Base-by-base conservation (phyloP, 352 stramenopile species). In the Thalassiosira sp. region DNA sequence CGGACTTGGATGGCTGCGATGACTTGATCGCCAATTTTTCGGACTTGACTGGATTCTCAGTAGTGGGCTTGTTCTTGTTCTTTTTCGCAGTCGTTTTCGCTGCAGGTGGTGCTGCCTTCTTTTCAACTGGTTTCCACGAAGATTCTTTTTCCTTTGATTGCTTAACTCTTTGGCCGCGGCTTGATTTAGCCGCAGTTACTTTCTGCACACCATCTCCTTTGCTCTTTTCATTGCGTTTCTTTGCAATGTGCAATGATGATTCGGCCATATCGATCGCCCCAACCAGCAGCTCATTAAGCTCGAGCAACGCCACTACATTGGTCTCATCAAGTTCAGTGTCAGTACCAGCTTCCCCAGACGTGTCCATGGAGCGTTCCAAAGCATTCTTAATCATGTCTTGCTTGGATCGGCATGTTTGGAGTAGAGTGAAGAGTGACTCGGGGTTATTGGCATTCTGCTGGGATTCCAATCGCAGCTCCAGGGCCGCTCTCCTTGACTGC, bases 231-330 rank as follows among this genome's bases (percentile, higher is more conserved):
- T 3, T 27, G 16, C 42, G 5, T 15, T 3, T 54, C 13, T 22
- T 54, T 3, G 15, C 28, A 5, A 28, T 54, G 16, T 27, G n/a
- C 18, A 54, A 15, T 28, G 56, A 64, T 25, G 45, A 56, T 57
- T 67, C 59, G 18, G 59, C 59, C 6, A 67, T 40, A 48, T 37
- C 35, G 15, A 67, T 67, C 11, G 59, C 35, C n/a, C 25, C 35
- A 28, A 67, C n/a, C 3, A 67, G 27, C 16, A 67, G 24, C 28
- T 67, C 59, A 33, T 67, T 67, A n/a, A 67, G 31, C 28, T 67
- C 59, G 48, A 67, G 59, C 13, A 67, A 57, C 7, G 43, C 59
- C 31, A 57, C 20, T 16, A 67, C 42, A 33, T 67, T 54, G 0
- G 43, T 27, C 43, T 67, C 59, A 53, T 67, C 59, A 27, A 67